Evolutionary conservation across 164 flowering plant genomes (phyloP), one percentile per base, ranked within the genome.

Genomic region (Malania oleifera): DNA sequence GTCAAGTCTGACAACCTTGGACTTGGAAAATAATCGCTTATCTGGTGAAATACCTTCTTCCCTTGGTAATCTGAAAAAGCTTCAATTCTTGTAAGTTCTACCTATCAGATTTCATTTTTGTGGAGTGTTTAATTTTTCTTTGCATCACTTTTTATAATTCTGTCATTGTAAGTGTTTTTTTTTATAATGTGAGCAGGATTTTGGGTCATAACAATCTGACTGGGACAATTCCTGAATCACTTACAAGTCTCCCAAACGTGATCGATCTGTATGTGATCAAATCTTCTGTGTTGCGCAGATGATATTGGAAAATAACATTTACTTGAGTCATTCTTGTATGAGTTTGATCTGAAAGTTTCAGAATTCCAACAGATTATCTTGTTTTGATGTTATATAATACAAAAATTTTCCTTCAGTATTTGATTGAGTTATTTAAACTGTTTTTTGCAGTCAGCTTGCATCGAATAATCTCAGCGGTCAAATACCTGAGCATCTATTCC

Each of bases 201-300:
- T 43, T 43, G 46, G 18, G 46, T 43, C 46, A 43, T n/a, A 43
- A 43, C 46, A 43, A 43, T 43, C 46, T 43, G 22, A 43, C 5
- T 43, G 46, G 46, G 46, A 43, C 46, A 4, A 43, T 43, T 43
- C 46, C 46, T n/a, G 46, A 17, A 4, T 43, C 46, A 43, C 22
- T 43, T n/a, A 4, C 46, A 17, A 18, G 46, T 18, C 46, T 43
- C 18, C 46, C 19, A 18, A 43, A 43, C 46, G 3, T 43, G 46
- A 18, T 43, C 46, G 18, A 43, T 43, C 46, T 43, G 46, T 43
- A 43, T 5, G 46, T 43, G 46, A 17, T 43, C 19, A 17, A 43
- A 43, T 43, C 22, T 43, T 43, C 5, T 18, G 14, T 38, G 41
- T 1, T 7, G 7, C 10, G 11, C 11, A 7, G 7, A 34, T 34